These are phyloP conservation scores for Chrysoporthe cubensis DNA, from an alignment of 2,329 filamentous ascomycete species.

Conservation along the genomic window DNA sequence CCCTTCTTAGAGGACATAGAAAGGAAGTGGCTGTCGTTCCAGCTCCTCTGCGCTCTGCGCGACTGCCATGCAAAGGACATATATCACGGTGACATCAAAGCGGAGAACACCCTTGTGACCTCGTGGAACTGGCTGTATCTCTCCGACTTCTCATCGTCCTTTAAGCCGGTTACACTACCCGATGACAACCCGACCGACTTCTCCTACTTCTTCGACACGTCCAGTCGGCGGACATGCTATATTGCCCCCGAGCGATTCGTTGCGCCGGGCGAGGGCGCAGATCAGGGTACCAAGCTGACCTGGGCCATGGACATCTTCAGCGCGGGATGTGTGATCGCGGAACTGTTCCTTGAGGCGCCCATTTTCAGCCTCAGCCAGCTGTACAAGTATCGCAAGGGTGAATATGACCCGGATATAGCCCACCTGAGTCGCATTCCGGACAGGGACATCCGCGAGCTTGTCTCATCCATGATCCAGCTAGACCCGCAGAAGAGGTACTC, in stretches of 20 bases:
- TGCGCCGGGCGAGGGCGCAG: constrained; percentile 67
- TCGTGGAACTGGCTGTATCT: constrained; percentile 99
- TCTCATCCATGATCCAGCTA: constrained; percentile 94
- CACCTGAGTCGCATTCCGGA: constrained; percentile 88
- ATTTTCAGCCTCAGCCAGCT: constrained; percentile 98
- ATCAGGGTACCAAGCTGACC: constrained; percentile 62
- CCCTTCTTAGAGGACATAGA: constrained; percentile 97
- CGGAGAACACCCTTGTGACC: constrained; percentile 93
- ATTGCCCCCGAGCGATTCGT: constrained; percentile 92
- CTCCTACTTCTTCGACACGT: constrained; percentile 96
- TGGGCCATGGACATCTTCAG: constrained; percentile 99
- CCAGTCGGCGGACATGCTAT: constrained; percentile 89
- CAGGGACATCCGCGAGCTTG: constrained; percentile 82
- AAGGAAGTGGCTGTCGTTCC: constrained; percentile 98
- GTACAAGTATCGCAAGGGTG: constrained; percentile 89
- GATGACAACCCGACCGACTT: constrained; percentile 98
- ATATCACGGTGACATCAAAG: constrained; percentile 98
- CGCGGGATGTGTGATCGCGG: constrained; percentile 93
- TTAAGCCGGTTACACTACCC: constrained; percentile 91
- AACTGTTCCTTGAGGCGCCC: constrained; percentile 90
- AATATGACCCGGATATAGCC: constrained; percentile 84
- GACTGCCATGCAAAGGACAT: constrained; percentile 89
- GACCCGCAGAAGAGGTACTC: constrained; percentile 91
- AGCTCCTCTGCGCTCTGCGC: constrained; percentile 86
- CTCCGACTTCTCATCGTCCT: constrained; percentile 94